These are phyloP conservation scores for Chaetomium fimeti DNA, from an alignment of 495 filamentous ascomycete genomes.

Conservation along the genomic window DNA sequence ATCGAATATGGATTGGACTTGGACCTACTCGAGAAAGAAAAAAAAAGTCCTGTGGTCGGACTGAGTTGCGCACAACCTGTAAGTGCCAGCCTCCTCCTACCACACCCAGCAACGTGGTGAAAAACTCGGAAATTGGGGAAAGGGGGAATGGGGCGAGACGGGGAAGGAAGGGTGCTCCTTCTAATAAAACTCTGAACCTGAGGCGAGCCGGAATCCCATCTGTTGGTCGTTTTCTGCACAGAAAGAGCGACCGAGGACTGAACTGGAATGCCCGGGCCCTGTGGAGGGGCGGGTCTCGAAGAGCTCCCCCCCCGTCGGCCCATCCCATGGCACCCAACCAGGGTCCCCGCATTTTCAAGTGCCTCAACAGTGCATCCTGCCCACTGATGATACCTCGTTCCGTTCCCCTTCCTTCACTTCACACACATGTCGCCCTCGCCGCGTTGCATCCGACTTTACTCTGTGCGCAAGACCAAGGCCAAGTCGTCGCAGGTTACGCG, in stretches of 20 bases:
- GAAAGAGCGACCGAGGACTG: neutral
- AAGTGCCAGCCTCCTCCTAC: too few species aligned
- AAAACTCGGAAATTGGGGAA: neutral
- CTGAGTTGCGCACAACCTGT: too few species aligned
- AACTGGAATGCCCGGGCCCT: neutral
- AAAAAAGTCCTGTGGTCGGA: too few species aligned
- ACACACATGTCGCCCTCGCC: neutral
- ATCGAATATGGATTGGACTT: neutral
- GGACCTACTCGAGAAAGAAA: neutral
- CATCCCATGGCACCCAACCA: neutral
- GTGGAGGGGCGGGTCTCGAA: neutral
- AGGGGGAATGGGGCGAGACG: neutral
- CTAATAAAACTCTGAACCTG: neutral
- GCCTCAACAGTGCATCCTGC: constrained; percentile 6
- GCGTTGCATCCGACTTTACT: neutral
- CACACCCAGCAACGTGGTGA: neutral
- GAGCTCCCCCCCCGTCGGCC: too few species aligned
- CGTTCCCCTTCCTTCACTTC: neutral
- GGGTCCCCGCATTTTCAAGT: constrained; percentile 3
- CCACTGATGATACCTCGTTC: neutral
- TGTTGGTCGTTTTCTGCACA: neutral
- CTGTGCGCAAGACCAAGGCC: neutral
- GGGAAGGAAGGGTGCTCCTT: neutral
- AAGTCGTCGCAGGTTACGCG: neutral
- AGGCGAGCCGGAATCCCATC: neutral